These are phyloP conservation scores for Trebouxia sp. DNA, from an alignment of 139 green algal species.

Conservation along the genomic window DNA sequence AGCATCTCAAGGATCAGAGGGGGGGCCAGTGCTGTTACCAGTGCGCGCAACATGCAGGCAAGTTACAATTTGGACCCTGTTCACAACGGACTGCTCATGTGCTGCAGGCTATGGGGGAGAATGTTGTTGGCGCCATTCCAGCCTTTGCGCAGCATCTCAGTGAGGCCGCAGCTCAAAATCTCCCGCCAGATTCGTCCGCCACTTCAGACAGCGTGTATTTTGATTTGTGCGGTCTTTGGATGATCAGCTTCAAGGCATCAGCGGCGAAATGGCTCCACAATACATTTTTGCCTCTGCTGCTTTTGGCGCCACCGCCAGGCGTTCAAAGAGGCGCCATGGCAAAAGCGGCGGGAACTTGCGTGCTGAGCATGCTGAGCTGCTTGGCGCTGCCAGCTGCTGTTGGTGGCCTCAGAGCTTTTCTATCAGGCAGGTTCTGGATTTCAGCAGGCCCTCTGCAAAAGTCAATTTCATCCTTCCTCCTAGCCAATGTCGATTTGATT, in stretches of 20 bases:
- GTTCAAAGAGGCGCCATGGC: not conserved
- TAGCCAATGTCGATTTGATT: not conserved
- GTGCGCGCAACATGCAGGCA: too few relatives aligned
- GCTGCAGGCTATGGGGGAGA: slow-evolving; percentile 57
- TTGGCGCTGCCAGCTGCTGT: not conserved
- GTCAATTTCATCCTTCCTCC: too few relatives aligned
- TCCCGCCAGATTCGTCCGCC: not conserved
- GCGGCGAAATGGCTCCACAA: slow-evolving; percentile 9
- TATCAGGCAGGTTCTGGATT: slow-evolving; percentile 20
- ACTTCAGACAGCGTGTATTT: slow-evolving; percentile 36
- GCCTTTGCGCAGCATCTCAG: slow-evolving; percentile 11
- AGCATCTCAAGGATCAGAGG: too few relatives aligned
- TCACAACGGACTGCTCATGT: not conserved
- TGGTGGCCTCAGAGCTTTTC: not conserved
- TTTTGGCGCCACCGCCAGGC: not conserved
- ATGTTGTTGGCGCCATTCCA: slow-evolving; percentile 36
- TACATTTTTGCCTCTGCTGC: not conserved
- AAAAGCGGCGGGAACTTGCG: not conserved
- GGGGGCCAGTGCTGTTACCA: too few relatives aligned
- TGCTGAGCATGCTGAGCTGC: slow-evolving; percentile 21
- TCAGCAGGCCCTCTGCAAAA: too few relatives aligned
- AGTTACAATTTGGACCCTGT: too few relatives aligned
- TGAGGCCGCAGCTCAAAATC: not conserved
- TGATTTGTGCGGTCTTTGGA: slow-evolving; percentile 38
- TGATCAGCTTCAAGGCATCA: slow-evolving; percentile 34